Conservation (phyloP, 2,329 filamentous ascomycete species). For the Didymellaceae sp. region DNA sequence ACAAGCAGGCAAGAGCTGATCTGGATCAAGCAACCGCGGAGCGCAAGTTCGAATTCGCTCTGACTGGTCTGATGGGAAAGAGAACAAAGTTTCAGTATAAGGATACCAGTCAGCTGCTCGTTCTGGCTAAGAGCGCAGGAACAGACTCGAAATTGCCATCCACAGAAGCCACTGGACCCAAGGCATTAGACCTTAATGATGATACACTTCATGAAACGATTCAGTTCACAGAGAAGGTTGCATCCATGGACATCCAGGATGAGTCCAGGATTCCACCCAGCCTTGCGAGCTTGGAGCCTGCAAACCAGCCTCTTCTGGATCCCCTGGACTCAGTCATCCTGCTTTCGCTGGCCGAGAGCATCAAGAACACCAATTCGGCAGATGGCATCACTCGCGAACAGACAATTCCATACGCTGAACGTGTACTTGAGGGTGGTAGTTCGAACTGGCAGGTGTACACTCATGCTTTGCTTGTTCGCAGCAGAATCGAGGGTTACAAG, state of each 20-base stretch:
- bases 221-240: conserved; percentile 69
- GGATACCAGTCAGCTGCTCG: conserved; percentile 85
- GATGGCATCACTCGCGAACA: conserved; percentile 92
- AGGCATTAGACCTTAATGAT: conserved; percentile 81
- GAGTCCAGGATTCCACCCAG: conserved; percentile 63
- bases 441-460: conserved; percentile 99
- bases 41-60: conserved; percentile 77
- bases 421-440: conserved; percentile 85
- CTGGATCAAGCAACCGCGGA: conserved; percentile 70
- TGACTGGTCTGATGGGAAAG: conserved; percentile 88
- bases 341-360: conserved; percentile 77
- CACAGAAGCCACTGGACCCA: conserved; percentile 58
- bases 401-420: conserved; percentile 85
- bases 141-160: conserved; percentile 21
- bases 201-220: conserved; percentile 92
- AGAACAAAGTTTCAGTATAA: conserved; percentile 80
- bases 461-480: conserved; percentile 86
- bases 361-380: conserved; percentile 85
- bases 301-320: conserved; percentile 80
- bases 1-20: conserved; percentile 74
- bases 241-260: conserved; percentile 52
- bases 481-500: conserved; percentile 85
- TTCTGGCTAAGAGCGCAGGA: conserved; percentile 77
- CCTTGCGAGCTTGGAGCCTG: conserved; percentile 72
- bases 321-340: conserved; percentile 90